A percentile compares a stretch with the other conserved stretches of the same genome.
These are phyloP conservation scores for Aspergillus carbonarius DNA, from an alignment of 2,329 filamentous ascomycete species.

Conservation along the genomic window DNA sequence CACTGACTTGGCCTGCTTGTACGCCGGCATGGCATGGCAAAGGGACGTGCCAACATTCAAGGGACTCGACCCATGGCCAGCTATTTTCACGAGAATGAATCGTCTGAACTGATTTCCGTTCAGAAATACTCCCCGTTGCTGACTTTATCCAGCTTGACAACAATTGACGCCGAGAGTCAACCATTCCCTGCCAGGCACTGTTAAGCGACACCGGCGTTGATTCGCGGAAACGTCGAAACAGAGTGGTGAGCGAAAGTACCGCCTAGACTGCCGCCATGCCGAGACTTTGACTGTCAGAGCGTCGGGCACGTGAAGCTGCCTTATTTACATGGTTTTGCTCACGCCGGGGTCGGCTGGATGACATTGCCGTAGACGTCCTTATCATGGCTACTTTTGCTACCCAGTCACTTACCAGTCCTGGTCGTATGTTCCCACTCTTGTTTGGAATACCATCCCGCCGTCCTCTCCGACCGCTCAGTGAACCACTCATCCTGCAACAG, in stretches of 20 bases:
- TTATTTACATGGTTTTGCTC: too few species aligned
- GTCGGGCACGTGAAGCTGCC: too few species aligned
- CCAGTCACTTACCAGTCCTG: too few species aligned
- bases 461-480: neutral
- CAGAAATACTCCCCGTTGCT: neutral
- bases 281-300: neutral
- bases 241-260: neutral
- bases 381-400: too few species aligned
- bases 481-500: slow-evolving; percentile 31
- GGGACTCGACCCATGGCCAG: too few species aligned
- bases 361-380: too few species aligned
- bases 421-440: too few species aligned
- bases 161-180: neutral
- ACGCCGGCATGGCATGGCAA: too few species aligned
- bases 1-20: too few species aligned
- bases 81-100: neutral
- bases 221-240: neutral
- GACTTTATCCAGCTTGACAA: neutral
- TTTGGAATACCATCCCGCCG: neutral
- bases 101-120: neutral
- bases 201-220: neutral
- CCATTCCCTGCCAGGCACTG: neutral
- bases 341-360: too few species aligned
- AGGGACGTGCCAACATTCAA: too few species aligned
- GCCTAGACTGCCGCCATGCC: neutral